These are phyloP conservation scores for Parasitella parasitica DNA, from an alignment of 371 early-diverging fungal species.

Conservation along the genomic window DNA sequence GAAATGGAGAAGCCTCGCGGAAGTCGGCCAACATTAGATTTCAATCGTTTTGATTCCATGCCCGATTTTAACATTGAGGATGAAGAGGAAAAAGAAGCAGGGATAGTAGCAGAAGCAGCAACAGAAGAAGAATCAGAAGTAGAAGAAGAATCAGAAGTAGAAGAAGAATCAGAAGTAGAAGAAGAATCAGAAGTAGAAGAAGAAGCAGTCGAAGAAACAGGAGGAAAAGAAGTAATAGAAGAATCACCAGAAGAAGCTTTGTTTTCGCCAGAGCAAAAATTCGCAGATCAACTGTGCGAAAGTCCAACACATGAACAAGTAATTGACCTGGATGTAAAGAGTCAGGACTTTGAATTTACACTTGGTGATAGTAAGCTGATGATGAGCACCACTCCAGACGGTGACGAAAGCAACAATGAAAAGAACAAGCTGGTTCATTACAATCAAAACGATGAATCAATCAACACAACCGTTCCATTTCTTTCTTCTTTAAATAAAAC, in stretches of 20 bases:
- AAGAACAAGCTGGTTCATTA: constrained; percentile 1
- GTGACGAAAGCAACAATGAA: neutral
- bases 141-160: no score
- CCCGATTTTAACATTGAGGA: neutral
- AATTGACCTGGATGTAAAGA: neutral
- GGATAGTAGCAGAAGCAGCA: no score
- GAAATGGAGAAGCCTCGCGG: neutral
- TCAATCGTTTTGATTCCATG: neutral
- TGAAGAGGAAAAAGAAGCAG: neutral
- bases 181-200: no score
- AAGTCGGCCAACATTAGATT: neutral
- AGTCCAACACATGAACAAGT: neutral
- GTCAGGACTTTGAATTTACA: neutral
- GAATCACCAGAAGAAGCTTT: no score
- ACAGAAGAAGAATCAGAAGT: no score
- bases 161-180: no score
- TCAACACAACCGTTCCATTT: neutral
- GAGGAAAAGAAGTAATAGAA: no score
- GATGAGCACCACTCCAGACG: constrained; percentile 2
- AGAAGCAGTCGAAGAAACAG: no score
- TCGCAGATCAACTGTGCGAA: neutral
- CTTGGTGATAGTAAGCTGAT: constrained; percentile 5
- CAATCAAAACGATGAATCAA: constrained; percentile 2
- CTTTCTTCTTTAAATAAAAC: neutral
- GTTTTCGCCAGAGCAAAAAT: neutral